These are phyloP conservation scores for Cucurbita moschata DNA, from an alignment of 306 rosid genomes.

Conservation along the genomic window DNA sequence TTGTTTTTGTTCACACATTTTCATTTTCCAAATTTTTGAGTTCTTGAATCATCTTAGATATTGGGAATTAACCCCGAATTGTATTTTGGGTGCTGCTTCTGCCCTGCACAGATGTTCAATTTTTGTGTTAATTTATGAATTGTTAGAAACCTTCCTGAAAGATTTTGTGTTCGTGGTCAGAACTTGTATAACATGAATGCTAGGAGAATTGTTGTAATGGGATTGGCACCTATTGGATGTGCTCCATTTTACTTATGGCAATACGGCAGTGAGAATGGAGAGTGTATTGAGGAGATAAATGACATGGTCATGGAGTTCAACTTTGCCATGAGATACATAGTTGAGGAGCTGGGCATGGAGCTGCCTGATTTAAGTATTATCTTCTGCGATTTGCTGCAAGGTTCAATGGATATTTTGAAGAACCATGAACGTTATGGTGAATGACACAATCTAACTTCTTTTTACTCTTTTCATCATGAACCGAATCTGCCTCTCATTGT, in stretches of 20 bases:
- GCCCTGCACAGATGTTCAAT: neutral
- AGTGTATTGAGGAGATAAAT: conserved; percentile 59
- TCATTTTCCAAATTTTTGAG: neutral
- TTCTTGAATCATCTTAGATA: neutral
- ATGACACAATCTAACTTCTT: neutral
- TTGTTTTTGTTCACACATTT: neutral
- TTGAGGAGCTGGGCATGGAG: conserved; percentile 42
- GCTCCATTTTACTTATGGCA: conserved; percentile 70
- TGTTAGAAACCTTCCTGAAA: neutral
- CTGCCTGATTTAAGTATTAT: conserved; percentile 38
- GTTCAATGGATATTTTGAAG: conserved; percentile 66
- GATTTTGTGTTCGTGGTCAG: conserved; percentile 27
- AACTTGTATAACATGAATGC: conserved; percentile 57
- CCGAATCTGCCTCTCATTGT: neutral
- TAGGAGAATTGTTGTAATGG: conserved; percentile 61
- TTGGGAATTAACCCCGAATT: neutral
- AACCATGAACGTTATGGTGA: conserved; percentile 56
- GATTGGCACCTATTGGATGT: conserved; percentile 88
- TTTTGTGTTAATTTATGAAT: neutral
- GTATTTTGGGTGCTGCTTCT: neutral
- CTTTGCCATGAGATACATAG: conserved; percentile 58
- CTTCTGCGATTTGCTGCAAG: conserved; percentile 61
- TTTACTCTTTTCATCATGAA: neutral
- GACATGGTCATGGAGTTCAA: conserved; percentile 70
- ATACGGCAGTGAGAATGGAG: conserved; percentile 42